A percentile compares a stretch with the other conserved stretches of the same genome.
These are phyloP conservation scores for Moniliella sp. DNA, from an alignment of 1,284 basidiomycete species.

Conservation along the genomic window DNA sequence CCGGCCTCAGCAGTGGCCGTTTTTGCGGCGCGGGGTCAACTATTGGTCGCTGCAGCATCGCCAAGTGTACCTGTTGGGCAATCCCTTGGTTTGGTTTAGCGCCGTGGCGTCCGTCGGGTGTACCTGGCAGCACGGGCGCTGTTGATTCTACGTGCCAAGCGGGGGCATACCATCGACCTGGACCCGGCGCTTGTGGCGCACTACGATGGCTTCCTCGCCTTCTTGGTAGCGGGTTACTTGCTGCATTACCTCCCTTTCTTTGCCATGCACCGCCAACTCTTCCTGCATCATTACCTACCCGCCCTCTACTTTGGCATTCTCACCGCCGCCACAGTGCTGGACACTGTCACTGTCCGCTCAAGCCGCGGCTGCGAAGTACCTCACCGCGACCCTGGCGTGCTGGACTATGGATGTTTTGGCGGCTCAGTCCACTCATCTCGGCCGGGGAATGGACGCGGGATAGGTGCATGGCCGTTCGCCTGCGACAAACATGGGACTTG, in stretches of 20 bases:
- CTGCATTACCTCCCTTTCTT: slow-evolving; percentile 89
- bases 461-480: slow-evolving; percentile 55
- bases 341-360: slow-evolving; percentile 54
- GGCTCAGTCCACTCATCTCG: slow-evolving; percentile 65
- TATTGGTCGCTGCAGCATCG: slow-evolving; percentile 94
- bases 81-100: slow-evolving; percentile 75
- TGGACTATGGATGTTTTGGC: slow-evolving; percentile 56
- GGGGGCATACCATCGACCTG: slow-evolving; percentile 69
- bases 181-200: slow-evolving; percentile 49
- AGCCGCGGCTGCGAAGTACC: slow-evolving; percentile 57
- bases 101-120: slow-evolving; percentile 49
- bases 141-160: slow-evolving; percentile 65
- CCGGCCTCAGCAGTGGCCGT: slow-evolving; percentile 68
- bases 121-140: slow-evolving; percentile 54
- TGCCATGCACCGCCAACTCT: slow-evolving; percentile 82
- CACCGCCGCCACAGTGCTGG: slow-evolving; percentile 56
- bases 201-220: slow-evolving; percentile 72
- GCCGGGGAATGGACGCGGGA: slow-evolving; percentile 64
- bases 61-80: slow-evolving; percentile 85
- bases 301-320: slow-evolving; percentile 83
- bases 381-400: slow-evolving; percentile 47
- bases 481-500: slow-evolving; percentile 88
- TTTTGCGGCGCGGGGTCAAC: slow-evolving; percentile 64
- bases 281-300: slow-evolving; percentile 89
- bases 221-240: slow-evolving; percentile 75